Evolutionary conservation across 2,329 filamentous ascomycete genomes (phyloP), one percentile per base, ranked within the genome.

Genomic region (Fusarium piperis): DNA sequence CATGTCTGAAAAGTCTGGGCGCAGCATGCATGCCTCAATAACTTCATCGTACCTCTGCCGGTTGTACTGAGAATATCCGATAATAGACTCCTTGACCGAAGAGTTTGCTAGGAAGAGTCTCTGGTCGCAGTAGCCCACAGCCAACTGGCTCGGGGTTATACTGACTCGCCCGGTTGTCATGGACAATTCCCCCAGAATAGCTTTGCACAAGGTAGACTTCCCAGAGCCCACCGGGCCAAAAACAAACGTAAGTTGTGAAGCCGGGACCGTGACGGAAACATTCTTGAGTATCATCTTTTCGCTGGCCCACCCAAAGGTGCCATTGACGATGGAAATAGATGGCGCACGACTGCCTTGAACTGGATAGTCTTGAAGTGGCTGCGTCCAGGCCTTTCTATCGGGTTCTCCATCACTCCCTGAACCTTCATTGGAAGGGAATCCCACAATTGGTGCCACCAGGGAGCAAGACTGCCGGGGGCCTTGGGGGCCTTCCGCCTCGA

Each of bases 181-280:
- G 1, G 78, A 73, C 0, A 78, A 44, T 35, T 79, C 78, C 1
- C 78, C 78, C 0, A 79, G 68, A 0, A 86, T 71, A 1, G 78
- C 81, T 33, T 82, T 82, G 41, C 79, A 78, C 1, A 84, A 67
- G 0, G 81, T 82, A 0, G 81, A 81, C 62, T 85, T 81, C 1
- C 79, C 78, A 13, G 72, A 77, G 0, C 74, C 79, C 1, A 83
- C 79, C 2, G 81, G 81, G 0, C 83, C 83, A 3, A 81, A 71
- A 2, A 84, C 68, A 1, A 83, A 71, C 0, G 78, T 82, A 4
- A 82, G 67, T n/a, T 69, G 61, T 2, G 66, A 55, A 6, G 60
- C 63, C 6, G 64, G 76, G n/a, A 74, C 70, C 2, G 41, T 70
- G 16, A 48, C 59, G 16, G 64, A 64, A 39, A 76, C 74, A 8